These are phyloP conservation scores for Furcasterigmium furcatum DNA, from an alignment of 2,329 filamentous ascomycete species.

Conservation along the genomic window DNA sequence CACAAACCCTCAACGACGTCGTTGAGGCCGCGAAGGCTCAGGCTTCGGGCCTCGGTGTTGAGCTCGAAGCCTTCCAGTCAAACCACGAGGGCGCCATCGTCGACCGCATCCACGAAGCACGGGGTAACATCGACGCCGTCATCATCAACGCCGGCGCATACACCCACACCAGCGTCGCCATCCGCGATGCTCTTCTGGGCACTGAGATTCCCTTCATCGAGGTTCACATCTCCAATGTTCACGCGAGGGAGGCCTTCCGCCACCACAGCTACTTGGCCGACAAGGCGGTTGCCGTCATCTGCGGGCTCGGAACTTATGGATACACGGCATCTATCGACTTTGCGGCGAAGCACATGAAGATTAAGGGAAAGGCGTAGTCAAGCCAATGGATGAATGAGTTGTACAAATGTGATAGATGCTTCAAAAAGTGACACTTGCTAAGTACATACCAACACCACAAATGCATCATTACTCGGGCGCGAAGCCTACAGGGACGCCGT, in stretches of 20 bases:
- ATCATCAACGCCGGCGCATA: slow-evolving; percentile 75
- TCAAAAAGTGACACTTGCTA: too few relatives aligned
- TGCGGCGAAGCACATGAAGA: slow-evolving; percentile 41
- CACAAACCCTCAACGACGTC: slow-evolving; percentile 63
- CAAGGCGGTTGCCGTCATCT: slow-evolving; percentile 72
- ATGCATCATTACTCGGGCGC: too few relatives aligned
- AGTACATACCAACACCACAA: too few relatives aligned
- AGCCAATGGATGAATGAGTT: not conserved
- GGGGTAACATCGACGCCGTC: slow-evolving; percentile 56
- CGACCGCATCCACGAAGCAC: slow-evolving; percentile 69
- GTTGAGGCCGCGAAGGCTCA: slow-evolving; percentile 44
- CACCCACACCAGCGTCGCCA: slow-evolving; percentile 73
- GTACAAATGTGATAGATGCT: too few relatives aligned
- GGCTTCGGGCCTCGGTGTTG: slow-evolving; percentile 40
- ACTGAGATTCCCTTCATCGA: slow-evolving; percentile 73
- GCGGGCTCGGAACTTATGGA: slow-evolving; percentile 62
- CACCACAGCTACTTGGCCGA: slow-evolving; percentile 71
- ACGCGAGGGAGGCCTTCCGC: slow-evolving; percentile 67
- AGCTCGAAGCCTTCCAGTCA: slow-evolving; percentile 58
- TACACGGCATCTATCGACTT: slow-evolving; percentile 60
- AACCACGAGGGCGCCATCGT: slow-evolving; percentile 76
- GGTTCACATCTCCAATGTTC: slow-evolving; percentile 74
- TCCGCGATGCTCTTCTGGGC: slow-evolving; percentile 70
- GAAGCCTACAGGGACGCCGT: slow-evolving; percentile 28
- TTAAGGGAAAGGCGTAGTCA: slow-evolving; percentile 20